phyloP scores from a whole-genome alignment of 1,139 yeast genomes.

The Sugiyamaella grinbergsii region DNA sequence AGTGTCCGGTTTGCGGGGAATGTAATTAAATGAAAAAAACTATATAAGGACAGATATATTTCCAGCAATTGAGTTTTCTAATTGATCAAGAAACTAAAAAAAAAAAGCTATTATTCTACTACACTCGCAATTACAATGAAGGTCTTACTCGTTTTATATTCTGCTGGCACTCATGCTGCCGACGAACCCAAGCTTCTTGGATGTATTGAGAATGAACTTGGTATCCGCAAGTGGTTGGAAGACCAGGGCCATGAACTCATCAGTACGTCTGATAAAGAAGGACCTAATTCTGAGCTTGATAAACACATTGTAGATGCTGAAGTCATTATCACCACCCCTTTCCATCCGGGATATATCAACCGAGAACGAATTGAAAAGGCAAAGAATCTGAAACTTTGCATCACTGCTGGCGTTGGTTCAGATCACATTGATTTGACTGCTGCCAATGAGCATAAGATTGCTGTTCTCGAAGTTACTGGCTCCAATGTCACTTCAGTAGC shows the following conservation, averaged over 20 bases:
- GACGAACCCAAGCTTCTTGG: constrained; percentile 67
- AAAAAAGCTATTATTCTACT: too few species aligned
- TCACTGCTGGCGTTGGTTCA: constrained; percentile 86
- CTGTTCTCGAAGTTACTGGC: constrained; percentile 81
- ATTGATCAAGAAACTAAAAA: too few species aligned
- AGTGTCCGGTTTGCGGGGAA: background rate
- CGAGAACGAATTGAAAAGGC: constrained; percentile 68
- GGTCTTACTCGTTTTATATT: constrained; percentile 40
- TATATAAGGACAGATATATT: background rate
- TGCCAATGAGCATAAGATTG: constrained; percentile 63
- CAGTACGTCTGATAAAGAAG: constrained; percentile 70
- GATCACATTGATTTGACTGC: constrained; percentile 78
- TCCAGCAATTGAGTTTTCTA: too few species aligned
- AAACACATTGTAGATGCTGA: constrained; percentile 70
- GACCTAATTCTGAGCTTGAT: constrained; percentile 61
- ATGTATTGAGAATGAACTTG: constrained; percentile 74
- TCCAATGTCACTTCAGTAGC: constrained; percentile 81
- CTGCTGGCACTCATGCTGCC: constrained; percentile 52
- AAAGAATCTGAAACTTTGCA: constrained; percentile 67
- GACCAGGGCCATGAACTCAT: constrained; percentile 67
- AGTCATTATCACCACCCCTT: constrained; percentile 77
- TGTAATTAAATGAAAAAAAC: background rate
- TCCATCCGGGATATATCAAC: constrained; percentile 79
- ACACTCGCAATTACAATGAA: constrained; percentile 24
- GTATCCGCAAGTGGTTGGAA: constrained; percentile 66